Evolutionary conservation across 2,329 filamentous ascomycete genomes (phyloP).

Genomic region (Penicillium janthinellum): DNA sequence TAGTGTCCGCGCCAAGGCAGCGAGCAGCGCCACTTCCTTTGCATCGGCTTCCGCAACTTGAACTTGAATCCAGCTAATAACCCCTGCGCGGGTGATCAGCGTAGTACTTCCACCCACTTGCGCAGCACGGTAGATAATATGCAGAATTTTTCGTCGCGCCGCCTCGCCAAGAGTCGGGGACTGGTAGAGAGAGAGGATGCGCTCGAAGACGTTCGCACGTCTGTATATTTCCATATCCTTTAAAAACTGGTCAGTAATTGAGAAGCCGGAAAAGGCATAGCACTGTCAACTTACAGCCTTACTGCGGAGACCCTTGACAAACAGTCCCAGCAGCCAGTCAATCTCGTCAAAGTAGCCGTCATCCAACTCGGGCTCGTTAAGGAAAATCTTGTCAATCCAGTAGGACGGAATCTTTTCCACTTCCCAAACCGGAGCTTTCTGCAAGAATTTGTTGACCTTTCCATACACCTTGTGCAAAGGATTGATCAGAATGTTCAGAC

Average conservation of each 20-base stretch:
- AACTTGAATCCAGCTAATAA: slow-evolving; percentile 73
- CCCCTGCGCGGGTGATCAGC: slow-evolving; percentile 74
- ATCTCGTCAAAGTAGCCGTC: slow-evolving; percentile 73
- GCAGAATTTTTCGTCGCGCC: slow-evolving; percentile 64
- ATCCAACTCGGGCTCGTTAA: slow-evolving; percentile 72
- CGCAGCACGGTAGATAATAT: slow-evolving; percentile 66
- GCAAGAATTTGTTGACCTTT: slow-evolving; percentile 83
- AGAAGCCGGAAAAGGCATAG: not conserved
- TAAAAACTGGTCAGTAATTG: slow-evolving; percentile 14
- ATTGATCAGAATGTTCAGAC: slow-evolving; percentile 69
- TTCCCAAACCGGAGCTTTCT: slow-evolving; percentile 75
- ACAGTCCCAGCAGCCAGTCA: slow-evolving; percentile 71
- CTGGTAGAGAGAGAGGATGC: slow-evolving; percentile 68
- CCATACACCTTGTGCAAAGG: slow-evolving; percentile 82
- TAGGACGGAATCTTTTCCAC: slow-evolving; percentile 57
- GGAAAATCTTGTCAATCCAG: slow-evolving; percentile 69
- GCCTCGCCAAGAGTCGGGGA: slow-evolving; percentile 65
- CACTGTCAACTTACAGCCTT: slow-evolving; percentile 49
- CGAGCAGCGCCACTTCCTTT: slow-evolving; percentile 43
- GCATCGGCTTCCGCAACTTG: slow-evolving; percentile 56
- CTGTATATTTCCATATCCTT: slow-evolving; percentile 54
- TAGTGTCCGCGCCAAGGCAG: slow-evolving; percentile 61
- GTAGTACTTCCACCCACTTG: slow-evolving; percentile 74
- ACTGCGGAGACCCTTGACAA: slow-evolving; percentile 65
- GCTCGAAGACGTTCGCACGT: slow-evolving; percentile 70